Evolutionary conservation across 2,329 filamentous ascomycete species (phyloP).

Genomic region (Alternaria sp.): DNA sequence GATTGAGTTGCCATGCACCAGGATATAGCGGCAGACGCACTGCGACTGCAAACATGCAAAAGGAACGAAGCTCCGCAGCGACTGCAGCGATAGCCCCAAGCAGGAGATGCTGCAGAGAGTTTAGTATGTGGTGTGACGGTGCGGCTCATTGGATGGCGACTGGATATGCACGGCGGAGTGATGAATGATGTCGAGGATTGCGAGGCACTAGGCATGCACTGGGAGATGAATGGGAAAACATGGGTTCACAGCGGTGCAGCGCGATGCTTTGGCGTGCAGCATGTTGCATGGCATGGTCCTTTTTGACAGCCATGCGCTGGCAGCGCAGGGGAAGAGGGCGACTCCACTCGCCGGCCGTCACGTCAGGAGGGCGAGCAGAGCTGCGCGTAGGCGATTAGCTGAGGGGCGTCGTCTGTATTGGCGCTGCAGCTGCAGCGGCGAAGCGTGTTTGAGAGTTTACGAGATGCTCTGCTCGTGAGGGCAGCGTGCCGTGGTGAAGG

Average conservation of each 20-base stretch:
- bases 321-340: constrained; percentile 11
- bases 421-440: constrained; percentile 9
- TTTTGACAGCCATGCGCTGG: constrained; percentile 34
- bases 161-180: not conserved
- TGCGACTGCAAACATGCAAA: constrained; percentile 23
- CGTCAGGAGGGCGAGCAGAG: constrained; percentile 24
- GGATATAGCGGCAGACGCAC: constrained; percentile 1
- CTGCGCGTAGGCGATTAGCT: constrained; percentile 24
- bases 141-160: constrained; percentile 28
- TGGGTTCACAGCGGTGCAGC: constrained; percentile 34
- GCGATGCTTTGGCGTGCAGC: constrained; percentile 37
- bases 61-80: constrained; percentile 15
- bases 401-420: not conserved
- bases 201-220: constrained; percentile 30
- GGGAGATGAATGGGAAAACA: constrained; percentile 37
- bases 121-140: constrained; percentile 21
- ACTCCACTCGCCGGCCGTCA: constrained; percentile 29
- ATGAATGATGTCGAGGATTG: constrained; percentile 14
- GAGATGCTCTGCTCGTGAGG: not conserved
- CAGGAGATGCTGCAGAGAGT: constrained; percentile 27
- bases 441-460: constrained; percentile 12
- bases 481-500: constrained; percentile 5
- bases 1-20: constrained; percentile 1
- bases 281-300: constrained; percentile 17
- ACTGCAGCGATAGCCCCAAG: constrained; percentile 25